A percentile compares a stretch with the other conserved stretches of the same genome.
Evolutionary conservation across 495 filamentous ascomycete species (phyloP).

Genomic region (Penicillium antarcticum): DNA sequence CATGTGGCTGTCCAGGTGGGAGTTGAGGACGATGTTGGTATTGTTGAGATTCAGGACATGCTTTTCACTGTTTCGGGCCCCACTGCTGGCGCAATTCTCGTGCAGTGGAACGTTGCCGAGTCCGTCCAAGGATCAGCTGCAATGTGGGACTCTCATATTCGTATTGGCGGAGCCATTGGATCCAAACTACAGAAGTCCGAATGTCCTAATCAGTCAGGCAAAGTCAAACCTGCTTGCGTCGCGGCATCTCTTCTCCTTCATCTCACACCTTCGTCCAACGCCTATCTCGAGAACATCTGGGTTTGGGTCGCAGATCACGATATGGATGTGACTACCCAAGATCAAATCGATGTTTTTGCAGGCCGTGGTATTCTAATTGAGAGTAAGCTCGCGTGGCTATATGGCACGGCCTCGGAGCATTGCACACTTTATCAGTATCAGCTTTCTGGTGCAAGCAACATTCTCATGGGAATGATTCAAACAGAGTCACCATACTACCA

Average conservation of each 20-base stretch:
- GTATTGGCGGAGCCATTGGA: conserved; percentile 69
- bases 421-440: conserved; percentile 75
- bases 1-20: conserved; percentile 74
- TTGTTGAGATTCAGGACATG: conserved; percentile 75
- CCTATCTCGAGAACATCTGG: conserved; percentile 63
- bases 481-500: conserved; percentile 73
- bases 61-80: conserved; percentile 68
- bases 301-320: conserved; percentile 68
- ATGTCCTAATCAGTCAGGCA: conserved; percentile 53
- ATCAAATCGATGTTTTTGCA: conserved; percentile 60
- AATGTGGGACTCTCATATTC: conserved; percentile 85
- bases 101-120: conserved; percentile 79
- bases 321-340: conserved; percentile 49
- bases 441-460: conserved; percentile 58
- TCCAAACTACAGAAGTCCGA: conserved; percentile 66
- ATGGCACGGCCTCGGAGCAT: conserved; percentile 71
- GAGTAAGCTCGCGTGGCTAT: conserved; percentile 52
- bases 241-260: conserved; percentile 59
- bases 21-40: conserved; percentile 63
- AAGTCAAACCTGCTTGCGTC: conserved; percentile 51
- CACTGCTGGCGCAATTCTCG: conserved; percentile 74
- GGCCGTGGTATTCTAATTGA: conserved; percentile 62
- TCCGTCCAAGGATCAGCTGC: conserved; percentile 60
- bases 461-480: conserved; percentile 71
- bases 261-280: conserved; percentile 44